These are phyloP conservation scores for Apophysomyces trapeziformis DNA, from an alignment of 371 early-diverging fungal genomes.

Conservation along the genomic window DNA sequence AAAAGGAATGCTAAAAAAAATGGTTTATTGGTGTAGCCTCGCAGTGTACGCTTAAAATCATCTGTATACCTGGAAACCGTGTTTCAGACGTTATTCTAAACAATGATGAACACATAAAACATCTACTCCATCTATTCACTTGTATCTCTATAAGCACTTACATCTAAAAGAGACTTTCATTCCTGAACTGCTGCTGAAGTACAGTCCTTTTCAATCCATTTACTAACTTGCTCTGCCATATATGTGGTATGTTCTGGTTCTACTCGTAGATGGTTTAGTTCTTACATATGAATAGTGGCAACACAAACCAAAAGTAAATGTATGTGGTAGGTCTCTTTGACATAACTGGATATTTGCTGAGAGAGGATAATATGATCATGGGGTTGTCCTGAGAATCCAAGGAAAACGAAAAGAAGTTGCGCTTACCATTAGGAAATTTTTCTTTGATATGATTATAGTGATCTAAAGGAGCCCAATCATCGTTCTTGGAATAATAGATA, in stretches of 20 bases:
- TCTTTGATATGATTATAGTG: conserved; percentile 72
- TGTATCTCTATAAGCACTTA: no score
- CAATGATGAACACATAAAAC: no score
- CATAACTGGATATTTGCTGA: conserved; percentile 61
- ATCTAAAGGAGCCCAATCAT: conserved; percentile 79
- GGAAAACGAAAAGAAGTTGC: background rate
- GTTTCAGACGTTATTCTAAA: no score
- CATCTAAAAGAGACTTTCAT: no score
- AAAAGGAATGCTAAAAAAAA: background rate
- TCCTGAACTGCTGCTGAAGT: no score
- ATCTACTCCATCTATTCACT: no score
- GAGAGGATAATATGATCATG: conserved; percentile 1
- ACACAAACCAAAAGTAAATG: conserved; percentile 67
- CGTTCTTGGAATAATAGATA: conserved; percentile 79
- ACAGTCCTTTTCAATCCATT: background rate
- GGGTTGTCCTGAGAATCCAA: background rate
- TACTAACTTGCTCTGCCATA: conserved; percentile 37
- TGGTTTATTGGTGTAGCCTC: no score
- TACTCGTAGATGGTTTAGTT: background rate
- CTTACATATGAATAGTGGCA: background rate
- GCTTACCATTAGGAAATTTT: conserved; percentile 65
- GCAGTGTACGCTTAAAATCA: no score
- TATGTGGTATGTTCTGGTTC: conserved; percentile 34
- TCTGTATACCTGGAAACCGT: no score
- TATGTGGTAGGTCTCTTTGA: conserved; percentile 72